Base-by-base conservation (phyloP, 2,329 filamentous ascomycete genomes). In the Botrytis byssoidea region DNA sequence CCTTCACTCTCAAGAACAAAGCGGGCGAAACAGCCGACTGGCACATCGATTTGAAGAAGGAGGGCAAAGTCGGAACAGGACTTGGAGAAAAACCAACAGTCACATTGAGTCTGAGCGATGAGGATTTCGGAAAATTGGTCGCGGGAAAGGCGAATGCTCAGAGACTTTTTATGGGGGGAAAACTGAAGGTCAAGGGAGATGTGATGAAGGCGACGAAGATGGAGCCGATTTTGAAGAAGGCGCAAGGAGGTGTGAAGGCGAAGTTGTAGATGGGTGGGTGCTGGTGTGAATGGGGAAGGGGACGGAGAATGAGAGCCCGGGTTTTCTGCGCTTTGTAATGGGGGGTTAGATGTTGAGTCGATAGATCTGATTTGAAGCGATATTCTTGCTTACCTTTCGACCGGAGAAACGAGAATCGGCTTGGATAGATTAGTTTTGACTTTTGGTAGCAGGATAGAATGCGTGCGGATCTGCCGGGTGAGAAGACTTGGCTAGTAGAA, bases 161-260 rank as follows among this genome's bases (percentile, higher is more conserved):
- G 88, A 91, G 91, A 79, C 86, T 99, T 55, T 81, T 98, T 86
- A 98, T 99, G 95, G 89, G 89, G n/a, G 96, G 96, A 80, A 98
- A 97, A 88, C 88, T 99, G 82, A 99, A 98, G 92, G 90, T 98
- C 82, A 97, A 94, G 90, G 96, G 96, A 76, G 94, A 98, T 83
- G 90, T 98, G 75, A 98, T 98, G 95, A 98, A 98, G 89, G 93
- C 96, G 55, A 98, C 95, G 75, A 97, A 97, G 90, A 90, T 98
- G 84, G 94, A 98, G 40, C 67, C 72, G 25, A 73, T 73, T 32
- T 51, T 73, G 57, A 70, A 73, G 59, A 71, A 65, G 35, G 72
- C 72, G 18, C 67, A 65, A 25, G 55, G 22, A 8, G 67, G 37
- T 1, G 42, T 71, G 0, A 73, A 71, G 57, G 72, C 72, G 46